A percentile compares a stretch with the other conserved stretches of the same genome.
Conservation (phyloP, 164 flowering plant genomes). For the Sedum album region DNA sequence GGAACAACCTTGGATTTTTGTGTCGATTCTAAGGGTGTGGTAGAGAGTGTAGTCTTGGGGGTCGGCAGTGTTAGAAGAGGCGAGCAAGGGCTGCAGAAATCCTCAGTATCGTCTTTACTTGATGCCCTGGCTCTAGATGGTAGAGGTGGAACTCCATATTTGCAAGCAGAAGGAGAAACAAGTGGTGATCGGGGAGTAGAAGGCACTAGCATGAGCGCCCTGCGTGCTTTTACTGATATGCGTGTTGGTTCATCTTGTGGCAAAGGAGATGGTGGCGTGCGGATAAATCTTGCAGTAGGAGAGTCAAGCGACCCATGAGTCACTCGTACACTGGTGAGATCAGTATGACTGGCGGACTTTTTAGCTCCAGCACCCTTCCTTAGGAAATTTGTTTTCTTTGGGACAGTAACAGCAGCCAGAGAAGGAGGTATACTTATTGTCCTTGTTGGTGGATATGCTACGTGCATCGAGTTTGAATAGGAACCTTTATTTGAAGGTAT, state of each 20-base stretch:
- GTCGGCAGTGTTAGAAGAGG: slow-evolving; percentile 10
- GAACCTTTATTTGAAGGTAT: slow-evolving; percentile 54
- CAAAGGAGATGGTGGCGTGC: slow-evolving; percentile 13
- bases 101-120: neutral
- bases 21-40: neutral
- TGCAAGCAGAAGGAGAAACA: slow-evolving; percentile 16
- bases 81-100: slow-evolving; percentile 9
- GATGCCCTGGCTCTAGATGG: slow-evolving; percentile 15
- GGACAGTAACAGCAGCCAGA: slow-evolving; percentile 24
- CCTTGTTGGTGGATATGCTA: slow-evolving; percentile 60
- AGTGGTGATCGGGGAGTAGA: slow-evolving; percentile 16
- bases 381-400: slow-evolving; percentile 21
- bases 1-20: slow-evolving; percentile 2
- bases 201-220: no score
- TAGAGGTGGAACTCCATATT: slow-evolving; percentile 19
- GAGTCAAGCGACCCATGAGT: slow-evolving; percentile 1
- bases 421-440: slow-evolving; percentile 68
- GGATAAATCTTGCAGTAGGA: slow-evolving; percentile 1
- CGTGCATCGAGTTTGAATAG: slow-evolving; percentile 44
- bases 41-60: slow-evolving; percentile 14
- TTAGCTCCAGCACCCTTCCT: slow-evolving; percentile 12
- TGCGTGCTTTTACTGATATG: slow-evolving; percentile 5
- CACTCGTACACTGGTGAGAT: slow-evolving; percentile 1
- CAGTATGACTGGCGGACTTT: slow-evolving; percentile 15
- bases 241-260: slow-evolving; percentile 1